Conservation (phyloP, 139 green algal species). For the Chlorella sorokiniana region DNA sequence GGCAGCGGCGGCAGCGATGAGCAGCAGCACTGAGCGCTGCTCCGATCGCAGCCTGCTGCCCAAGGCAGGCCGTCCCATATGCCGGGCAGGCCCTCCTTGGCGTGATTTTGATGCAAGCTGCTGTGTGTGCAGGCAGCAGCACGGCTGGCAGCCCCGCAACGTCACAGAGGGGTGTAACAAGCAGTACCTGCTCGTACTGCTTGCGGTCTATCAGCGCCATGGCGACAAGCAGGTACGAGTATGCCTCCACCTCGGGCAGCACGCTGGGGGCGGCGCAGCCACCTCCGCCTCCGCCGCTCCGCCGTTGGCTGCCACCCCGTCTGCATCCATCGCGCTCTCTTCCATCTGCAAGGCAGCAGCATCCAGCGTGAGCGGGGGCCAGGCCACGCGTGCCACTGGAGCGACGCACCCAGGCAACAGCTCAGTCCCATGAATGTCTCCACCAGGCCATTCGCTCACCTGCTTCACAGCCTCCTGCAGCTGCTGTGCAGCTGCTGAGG, state of each 20-base stretch:
- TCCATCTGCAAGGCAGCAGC: slow-evolving; percentile 13
- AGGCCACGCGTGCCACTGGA: neutral
- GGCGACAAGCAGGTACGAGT: slow-evolving; percentile 79
- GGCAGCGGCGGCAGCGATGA: neutral
- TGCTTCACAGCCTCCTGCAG: slow-evolving; percentile 46
- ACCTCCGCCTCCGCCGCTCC: neutral
- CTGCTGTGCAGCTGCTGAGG: slow-evolving; percentile 41
- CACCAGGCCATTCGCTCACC: slow-evolving; percentile 32
- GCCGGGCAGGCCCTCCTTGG: too few relatives aligned
- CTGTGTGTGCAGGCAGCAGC: neutral
- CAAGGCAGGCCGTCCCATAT: too few relatives aligned
- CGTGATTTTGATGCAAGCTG: too few relatives aligned
- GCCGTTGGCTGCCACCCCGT: slow-evolving; percentile 13
- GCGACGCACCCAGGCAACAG: neutral
- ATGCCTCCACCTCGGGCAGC: slow-evolving; percentile 90
- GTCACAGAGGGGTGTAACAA: neutral
- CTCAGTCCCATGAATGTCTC: too few relatives aligned
- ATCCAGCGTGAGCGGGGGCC: neutral
- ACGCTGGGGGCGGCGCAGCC: neutral
- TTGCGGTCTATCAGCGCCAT: slow-evolving; percentile 82
- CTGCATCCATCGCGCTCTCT: slow-evolving; percentile 23
- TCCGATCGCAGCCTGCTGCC: too few relatives aligned
- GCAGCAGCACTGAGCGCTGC: neutral
- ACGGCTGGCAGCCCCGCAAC: neutral
- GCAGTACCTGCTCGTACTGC: slow-evolving; percentile 63